These are phyloP conservation scores for Pleurotus pulmonarius DNA, from an alignment of 768 basidiomycete species.

Conservation along the genomic window DNA sequence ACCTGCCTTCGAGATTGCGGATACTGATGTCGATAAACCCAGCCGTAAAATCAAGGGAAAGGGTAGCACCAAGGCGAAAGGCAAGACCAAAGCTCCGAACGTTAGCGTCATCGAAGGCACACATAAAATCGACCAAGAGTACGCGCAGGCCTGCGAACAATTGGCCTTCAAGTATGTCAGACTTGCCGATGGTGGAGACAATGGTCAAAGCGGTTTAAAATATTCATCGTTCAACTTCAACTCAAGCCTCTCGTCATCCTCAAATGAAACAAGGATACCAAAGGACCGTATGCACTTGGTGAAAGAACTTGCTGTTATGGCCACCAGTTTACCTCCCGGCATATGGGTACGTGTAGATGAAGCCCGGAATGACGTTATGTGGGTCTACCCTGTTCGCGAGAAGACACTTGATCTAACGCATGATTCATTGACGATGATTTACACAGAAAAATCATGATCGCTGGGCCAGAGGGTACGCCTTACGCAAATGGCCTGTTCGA, in stretches of 20 bases:
- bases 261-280: slow-evolving; percentile 36
- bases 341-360: slow-evolving; percentile 58
- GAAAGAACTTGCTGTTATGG: slow-evolving; percentile 53
- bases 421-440: background rate
- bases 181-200: slow-evolving; percentile 15
- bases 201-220: slow-evolving; percentile 18
- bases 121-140: slow-evolving; percentile 34
- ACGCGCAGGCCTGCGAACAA: slow-evolving; percentile 39
- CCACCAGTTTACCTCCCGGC: slow-evolving; percentile 52
- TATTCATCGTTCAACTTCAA: slow-evolving; percentile 33
- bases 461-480: slow-evolving; percentile 53
- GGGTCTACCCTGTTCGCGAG: slow-evolving; percentile 16
- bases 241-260: slow-evolving; percentile 24
- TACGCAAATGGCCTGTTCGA: slow-evolving; percentile 53
- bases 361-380: slow-evolving; percentile 54
- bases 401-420: slow-evolving; percentile 8
- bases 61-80: slow-evolving; percentile 10
- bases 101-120: slow-evolving; percentile 13
- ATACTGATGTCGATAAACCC: too few species aligned
- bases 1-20: background rate
- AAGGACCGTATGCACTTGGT: slow-evolving; percentile 48
- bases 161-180: slow-evolving; percentile 44
- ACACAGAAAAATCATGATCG: slow-evolving; percentile 51
- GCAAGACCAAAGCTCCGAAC: background rate
- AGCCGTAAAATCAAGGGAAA: slow-evolving; percentile 9